Conservation (phyloP, 306 rosid genomes). For the Hylodesmum podocarpum region DNA sequence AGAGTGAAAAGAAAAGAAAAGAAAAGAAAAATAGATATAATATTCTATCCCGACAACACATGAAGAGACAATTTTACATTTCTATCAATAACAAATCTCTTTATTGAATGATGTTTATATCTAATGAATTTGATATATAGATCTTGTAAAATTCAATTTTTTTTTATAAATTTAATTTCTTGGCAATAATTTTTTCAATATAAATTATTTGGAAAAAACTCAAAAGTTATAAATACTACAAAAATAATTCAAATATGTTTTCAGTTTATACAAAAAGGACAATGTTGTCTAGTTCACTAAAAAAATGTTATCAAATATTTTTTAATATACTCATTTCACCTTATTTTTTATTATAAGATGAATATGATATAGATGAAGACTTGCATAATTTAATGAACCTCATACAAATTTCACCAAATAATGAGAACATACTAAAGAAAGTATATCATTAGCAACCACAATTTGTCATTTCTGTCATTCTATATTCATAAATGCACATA, state of each 20-base stretch:
- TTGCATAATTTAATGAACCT: too few species aligned
- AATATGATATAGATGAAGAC: not conserved
- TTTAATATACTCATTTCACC: not conserved
- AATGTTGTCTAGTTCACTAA: not conserved
- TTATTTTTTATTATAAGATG: not conserved
- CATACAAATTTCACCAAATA: not conserved
- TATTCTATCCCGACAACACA: too few species aligned
- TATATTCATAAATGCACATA: conserved; percentile 11
- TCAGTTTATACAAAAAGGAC: not conserved
- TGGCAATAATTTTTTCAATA: not conserved
- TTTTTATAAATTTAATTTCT: not conserved
- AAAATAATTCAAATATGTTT: not conserved
- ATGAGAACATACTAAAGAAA: not conserved
- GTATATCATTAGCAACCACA: not conserved
- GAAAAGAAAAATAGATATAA: too few species aligned
- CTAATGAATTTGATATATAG: too few species aligned
- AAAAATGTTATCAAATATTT: not conserved
- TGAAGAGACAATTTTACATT: too few species aligned
- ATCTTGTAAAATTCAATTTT: not conserved
- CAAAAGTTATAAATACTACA: not conserved
- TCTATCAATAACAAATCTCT: too few species aligned
- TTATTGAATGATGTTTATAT: too few species aligned
- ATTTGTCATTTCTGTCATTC: not conserved
- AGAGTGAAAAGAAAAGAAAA: too few species aligned
- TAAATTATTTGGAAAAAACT: too few species aligned